Percentiles rank a stretch among this genome's conserved stretches.
phyloP scores from a whole-genome alignment of 352 stramenopile genomes.

The Saprolegnia parasitica region DNA sequence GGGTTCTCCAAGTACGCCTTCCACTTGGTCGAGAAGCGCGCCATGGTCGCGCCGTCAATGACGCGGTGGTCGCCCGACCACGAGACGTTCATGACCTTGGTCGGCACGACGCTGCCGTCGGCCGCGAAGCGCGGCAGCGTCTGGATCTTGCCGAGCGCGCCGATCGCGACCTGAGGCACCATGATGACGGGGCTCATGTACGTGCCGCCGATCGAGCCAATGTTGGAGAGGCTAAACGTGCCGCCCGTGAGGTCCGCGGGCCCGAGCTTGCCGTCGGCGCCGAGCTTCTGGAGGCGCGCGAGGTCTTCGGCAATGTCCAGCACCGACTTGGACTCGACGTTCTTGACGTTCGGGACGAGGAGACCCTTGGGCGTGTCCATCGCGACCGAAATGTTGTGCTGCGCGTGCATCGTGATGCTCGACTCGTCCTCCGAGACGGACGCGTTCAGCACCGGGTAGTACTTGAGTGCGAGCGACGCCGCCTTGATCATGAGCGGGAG shows the following conservation, averaged over 20 bases:
- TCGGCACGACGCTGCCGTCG: constrained; percentile 78
- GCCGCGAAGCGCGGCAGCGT: constrained; percentile 90
- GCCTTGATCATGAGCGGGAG: constrained; percentile 97
- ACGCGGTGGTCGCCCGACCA: constrained; percentile 98
- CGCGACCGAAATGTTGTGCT: constrained; percentile 97
- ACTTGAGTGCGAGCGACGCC: constrained; percentile 88
- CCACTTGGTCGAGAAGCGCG: constrained; percentile 95
- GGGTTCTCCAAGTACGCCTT: constrained; percentile 96
- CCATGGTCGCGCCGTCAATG: constrained; percentile 97
- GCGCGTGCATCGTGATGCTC: constrained; percentile 80
- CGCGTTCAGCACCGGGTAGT: constrained; percentile 94
- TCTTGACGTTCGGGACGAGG: constrained; percentile 95
- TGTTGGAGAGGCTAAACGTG: constrained; percentile 91
- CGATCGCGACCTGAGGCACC: constrained; percentile 95
- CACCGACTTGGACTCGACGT: constrained; percentile 86
- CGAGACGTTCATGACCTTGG: constrained; percentile 94
- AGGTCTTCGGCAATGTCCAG: constrained; percentile 83
- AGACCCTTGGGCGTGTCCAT: constrained; percentile 96
- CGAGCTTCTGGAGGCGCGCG: constrained; percentile 81
- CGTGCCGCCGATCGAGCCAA: constrained; percentile 96
- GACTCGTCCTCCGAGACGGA: constrained; percentile 82
- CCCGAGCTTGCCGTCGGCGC: constrained; percentile 68
- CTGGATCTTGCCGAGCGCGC: constrained; percentile 95
- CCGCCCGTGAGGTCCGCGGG: constrained; percentile 85
- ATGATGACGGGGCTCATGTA: constrained; percentile 96